phyloP scores from a whole-genome alignment of 2,329 filamentous ascomycete species.

The Aureobasidium sp. region DNA sequence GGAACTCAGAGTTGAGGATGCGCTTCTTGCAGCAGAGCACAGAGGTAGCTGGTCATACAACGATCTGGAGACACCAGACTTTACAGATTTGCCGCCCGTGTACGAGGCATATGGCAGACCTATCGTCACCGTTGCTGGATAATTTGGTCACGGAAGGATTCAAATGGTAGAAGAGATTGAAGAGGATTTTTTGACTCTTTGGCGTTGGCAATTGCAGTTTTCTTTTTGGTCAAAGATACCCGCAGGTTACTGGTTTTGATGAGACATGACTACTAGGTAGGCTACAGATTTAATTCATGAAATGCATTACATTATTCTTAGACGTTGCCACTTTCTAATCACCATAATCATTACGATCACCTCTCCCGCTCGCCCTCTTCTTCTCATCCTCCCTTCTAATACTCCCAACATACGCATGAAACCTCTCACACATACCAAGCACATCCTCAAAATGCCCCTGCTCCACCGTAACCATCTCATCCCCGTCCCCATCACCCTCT shows the following conservation, averaged over 20 bases:
- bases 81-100: not conserved
- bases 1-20: slow-evolving; percentile 21
- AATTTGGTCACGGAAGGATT: not conserved
- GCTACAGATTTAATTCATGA: not conserved
- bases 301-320: not conserved
- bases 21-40: slow-evolving; percentile 23
- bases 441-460: slow-evolving; percentile 1
- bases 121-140: not conserved
- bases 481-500: not conserved
- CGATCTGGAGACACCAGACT: not conserved
- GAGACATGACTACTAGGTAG: not conserved
- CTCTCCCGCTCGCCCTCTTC: not conserved
- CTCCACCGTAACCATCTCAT: not conserved
- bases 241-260: not conserved
- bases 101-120: not conserved
- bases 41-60: not conserved
- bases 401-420: not conserved
- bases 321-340: not conserved
- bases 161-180: not conserved
- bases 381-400: not conserved
- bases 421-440: not conserved
- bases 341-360: not conserved
- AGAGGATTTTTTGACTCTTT: not conserved
- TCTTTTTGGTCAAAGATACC: not conserved
- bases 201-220: not conserved